Conservation (phyloP, 2,329 filamentous ascomycete genomes). For the Aspergillus eucalypticola region DNA sequence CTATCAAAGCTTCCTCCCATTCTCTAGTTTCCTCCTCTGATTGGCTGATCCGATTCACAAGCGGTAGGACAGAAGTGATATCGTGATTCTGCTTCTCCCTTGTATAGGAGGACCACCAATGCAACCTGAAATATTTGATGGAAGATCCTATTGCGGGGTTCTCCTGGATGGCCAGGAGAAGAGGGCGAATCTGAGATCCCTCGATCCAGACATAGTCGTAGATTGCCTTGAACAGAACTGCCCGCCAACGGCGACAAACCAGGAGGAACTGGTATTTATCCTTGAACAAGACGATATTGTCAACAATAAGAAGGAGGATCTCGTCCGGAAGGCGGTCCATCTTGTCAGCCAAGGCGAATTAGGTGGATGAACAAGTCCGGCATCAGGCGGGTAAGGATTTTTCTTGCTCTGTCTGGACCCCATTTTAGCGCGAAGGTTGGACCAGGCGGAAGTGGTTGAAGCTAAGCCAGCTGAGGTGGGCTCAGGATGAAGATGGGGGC, state of each 20-base stretch:
- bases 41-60: neutral
- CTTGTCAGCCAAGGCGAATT: neutral
- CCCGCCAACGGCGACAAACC: constrained; percentile 10
- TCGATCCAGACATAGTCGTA: neutral
- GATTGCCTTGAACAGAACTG: neutral
- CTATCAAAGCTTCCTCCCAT: neutral
- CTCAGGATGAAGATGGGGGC: neutral
- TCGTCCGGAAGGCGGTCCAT: neutral
- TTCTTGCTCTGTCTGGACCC: neutral
- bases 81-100: neutral
- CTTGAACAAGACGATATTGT: neutral
- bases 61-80: neutral
- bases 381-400: neutral
- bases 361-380: neutral
- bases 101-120: neutral
- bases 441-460: neutral
- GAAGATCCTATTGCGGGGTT: neutral
- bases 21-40: neutral
- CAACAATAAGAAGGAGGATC: constrained; percentile 1
- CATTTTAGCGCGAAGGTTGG: constrained; percentile 1
- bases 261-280: neutral
- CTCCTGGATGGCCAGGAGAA: neutral
- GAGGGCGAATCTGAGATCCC: neutral
- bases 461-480: neutral
- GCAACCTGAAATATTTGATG: neutral